Evolutionary conservation across 495 filamentous ascomycete species (phyloP).

Genomic region (Penicillium ochrochloron): DNA sequence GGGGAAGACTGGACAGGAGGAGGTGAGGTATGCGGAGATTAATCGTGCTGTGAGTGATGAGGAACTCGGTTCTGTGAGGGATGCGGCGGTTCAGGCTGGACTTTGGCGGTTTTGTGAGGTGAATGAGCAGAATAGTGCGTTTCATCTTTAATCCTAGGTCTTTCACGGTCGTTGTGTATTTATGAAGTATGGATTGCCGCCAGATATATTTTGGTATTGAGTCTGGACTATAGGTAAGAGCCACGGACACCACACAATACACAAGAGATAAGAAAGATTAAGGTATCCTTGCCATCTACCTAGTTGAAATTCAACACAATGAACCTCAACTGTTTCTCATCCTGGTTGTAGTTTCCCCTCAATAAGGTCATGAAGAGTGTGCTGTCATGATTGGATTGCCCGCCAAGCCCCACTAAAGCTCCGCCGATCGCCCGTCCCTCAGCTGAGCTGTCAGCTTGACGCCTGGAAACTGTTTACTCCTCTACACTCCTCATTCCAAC

Average conservation of each 20-base stretch:
- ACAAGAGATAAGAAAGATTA: no score
- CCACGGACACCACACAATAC: no score
- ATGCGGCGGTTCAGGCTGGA: slow-evolving; percentile 68
- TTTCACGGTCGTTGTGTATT: no score
- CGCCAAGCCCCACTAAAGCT: slow-evolving; percentile 27
- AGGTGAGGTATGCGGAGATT: slow-evolving; percentile 72
- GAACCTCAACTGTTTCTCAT: no score
- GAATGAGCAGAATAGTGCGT: slow-evolving; percentile 65
- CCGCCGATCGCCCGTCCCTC: slow-evolving; percentile 1
- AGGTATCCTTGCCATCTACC: no score
- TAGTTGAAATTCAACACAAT: no score
- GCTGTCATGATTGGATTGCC: neutral
- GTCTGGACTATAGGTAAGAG: no score
- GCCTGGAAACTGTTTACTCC: neutral
- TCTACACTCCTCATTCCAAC: slow-evolving; percentile 2
- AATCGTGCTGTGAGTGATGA: slow-evolving; percentile 68
- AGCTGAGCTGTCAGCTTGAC: neutral
- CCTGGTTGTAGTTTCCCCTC: no score
- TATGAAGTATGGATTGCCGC: no score
- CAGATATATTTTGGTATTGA: no score
- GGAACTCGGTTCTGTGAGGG: slow-evolving; percentile 63
- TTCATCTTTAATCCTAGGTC: slow-evolving; percentile 58
- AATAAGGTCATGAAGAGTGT: neutral
- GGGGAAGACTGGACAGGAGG: slow-evolving; percentile 23
- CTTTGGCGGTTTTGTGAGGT: slow-evolving; percentile 77